phyloP scores from a whole-genome alignment of 176 grass and related monocot species.

The Poa pratensis region DNA sequence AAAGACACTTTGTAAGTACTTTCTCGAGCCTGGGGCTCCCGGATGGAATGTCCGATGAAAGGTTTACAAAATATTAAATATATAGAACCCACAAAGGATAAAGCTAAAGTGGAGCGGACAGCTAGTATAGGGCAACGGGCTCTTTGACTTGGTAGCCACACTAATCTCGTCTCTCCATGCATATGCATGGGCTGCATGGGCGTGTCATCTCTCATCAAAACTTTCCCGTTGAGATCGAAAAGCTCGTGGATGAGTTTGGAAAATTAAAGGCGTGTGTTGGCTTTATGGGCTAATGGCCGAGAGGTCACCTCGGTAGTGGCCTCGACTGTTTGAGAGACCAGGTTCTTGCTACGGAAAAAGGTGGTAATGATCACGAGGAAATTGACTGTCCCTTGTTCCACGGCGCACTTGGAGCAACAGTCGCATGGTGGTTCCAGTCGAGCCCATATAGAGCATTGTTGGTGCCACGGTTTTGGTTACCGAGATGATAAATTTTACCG shows the following conservation, averaged over 20 bases:
- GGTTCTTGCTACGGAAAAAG: neutral
- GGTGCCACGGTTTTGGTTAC: no score
- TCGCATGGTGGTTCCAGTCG: neutral
- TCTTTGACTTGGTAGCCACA: conserved; percentile 34
- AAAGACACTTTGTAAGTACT: conserved; percentile 27
- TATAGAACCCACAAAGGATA: conserved; percentile 4
- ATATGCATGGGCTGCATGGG: neutral
- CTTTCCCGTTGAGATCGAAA: conserved; percentile 9
- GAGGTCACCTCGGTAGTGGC: conserved; percentile 35
- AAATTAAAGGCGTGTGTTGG: neutral
- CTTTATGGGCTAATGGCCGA: neutral
- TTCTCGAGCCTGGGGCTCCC: conserved; percentile 21
- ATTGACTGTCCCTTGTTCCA: neutral
- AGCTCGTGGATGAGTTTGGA: neutral
- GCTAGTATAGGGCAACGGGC: neutral
- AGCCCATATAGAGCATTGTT: no score
- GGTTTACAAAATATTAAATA: neutral
- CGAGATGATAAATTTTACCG: no score
- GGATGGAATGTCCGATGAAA: neutral
- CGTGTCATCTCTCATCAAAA: neutral
- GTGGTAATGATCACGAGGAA: neutral
- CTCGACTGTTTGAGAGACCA: neutral
- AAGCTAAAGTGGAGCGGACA: neutral
- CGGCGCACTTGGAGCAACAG: neutral
- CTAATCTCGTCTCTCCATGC: neutral